Conservation (phyloP, 2,329 filamentous ascomycete species). For the Clonostachys solani region DNA sequence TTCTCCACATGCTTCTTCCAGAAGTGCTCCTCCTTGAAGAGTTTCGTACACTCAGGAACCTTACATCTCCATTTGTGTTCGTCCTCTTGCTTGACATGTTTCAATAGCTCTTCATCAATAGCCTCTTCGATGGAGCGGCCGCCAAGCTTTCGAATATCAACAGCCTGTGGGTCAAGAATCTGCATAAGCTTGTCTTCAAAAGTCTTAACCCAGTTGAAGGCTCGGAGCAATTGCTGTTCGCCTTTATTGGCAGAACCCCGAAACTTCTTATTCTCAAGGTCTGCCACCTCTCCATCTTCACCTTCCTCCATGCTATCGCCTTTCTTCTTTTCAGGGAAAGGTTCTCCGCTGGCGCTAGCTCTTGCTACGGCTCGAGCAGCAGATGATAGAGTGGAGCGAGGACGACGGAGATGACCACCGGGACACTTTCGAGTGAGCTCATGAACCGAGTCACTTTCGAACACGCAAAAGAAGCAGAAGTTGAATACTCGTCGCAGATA, state of each 20-base stretch:
- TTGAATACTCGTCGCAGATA: slow-evolving; percentile 96
- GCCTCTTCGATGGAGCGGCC: slow-evolving; percentile 84
- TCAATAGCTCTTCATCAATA: slow-evolving; percentile 77
- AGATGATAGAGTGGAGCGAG: slow-evolving; percentile 77
- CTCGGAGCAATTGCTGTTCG: slow-evolving; percentile 87
- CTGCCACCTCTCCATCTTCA: slow-evolving; percentile 39
- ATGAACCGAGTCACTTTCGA: slow-evolving; percentile 95
- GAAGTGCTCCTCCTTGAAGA: slow-evolving; percentile 96
- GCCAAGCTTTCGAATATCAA: slow-evolving; percentile 85
- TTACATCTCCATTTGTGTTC: slow-evolving; percentile 97
- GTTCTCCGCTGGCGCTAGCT: slow-evolving; percentile 77
- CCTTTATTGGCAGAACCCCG: slow-evolving; percentile 65
- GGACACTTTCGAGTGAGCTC: slow-evolving; percentile 95
- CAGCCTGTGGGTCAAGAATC: slow-evolving; percentile 83
- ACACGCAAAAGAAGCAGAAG: slow-evolving; percentile 99
- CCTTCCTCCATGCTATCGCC: slow-evolving; percentile 56
- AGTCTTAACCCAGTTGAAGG: slow-evolving; percentile 98
- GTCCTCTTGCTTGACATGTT: slow-evolving; percentile 94
- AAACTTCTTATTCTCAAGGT: slow-evolving; percentile 66
- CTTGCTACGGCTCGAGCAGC: slow-evolving; percentile 80
- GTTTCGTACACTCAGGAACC: slow-evolving; percentile 89
- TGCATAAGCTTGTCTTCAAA: slow-evolving; percentile 96
- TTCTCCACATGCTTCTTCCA: slow-evolving; percentile 99
- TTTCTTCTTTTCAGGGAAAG: slow-evolving; percentile 81
- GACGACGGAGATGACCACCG: slow-evolving; percentile 91